Conservation (phyloP, 2,329 filamentous ascomycete species). For the Epichloe elymi region DNA sequence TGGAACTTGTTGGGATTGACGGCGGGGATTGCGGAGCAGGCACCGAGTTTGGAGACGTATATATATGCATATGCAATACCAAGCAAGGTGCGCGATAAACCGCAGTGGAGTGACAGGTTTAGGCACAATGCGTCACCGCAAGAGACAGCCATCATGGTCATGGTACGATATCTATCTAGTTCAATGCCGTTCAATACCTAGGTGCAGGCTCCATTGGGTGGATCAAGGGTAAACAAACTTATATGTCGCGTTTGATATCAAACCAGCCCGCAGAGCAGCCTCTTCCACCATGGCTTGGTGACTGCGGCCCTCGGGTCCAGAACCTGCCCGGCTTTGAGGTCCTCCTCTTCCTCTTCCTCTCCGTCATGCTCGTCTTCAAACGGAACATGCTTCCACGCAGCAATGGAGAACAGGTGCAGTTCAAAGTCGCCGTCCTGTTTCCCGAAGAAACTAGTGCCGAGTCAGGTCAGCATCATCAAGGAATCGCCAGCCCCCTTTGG, state of each 20-base stretch:
- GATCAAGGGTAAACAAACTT: too few species aligned
- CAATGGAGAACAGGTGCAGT: conserved; percentile 18
- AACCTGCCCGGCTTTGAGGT: not conserved
- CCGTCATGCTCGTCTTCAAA: conserved; percentile 1
- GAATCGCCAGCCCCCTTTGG: too few species aligned
- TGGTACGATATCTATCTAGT: not conserved
- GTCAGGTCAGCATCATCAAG: conserved; percentile 10
- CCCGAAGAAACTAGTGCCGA: conserved; percentile 53
- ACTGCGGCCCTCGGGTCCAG: not conserved
- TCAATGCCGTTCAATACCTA: not conserved
- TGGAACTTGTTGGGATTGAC: too few species aligned
- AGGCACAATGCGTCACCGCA: too few species aligned
- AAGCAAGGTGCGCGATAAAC: not conserved
- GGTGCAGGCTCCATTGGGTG: not conserved
- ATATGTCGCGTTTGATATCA: not conserved
- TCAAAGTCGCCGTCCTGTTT: conserved; percentile 55
- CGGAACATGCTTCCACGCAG: conserved; percentile 12
- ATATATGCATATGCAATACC: too few species aligned
- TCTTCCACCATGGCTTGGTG: conserved; percentile 12
- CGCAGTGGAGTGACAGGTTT: too few species aligned
- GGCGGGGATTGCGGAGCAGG: too few species aligned
- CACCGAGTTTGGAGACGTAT: too few species aligned
- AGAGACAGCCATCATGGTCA: too few species aligned
- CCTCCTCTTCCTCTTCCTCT: conserved; percentile 8
- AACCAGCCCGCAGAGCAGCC: conserved; percentile 16